Evolutionary conservation across 2,329 filamentous ascomycete species (phyloP).

Genomic region (Aspergillus arachidicola): DNA sequence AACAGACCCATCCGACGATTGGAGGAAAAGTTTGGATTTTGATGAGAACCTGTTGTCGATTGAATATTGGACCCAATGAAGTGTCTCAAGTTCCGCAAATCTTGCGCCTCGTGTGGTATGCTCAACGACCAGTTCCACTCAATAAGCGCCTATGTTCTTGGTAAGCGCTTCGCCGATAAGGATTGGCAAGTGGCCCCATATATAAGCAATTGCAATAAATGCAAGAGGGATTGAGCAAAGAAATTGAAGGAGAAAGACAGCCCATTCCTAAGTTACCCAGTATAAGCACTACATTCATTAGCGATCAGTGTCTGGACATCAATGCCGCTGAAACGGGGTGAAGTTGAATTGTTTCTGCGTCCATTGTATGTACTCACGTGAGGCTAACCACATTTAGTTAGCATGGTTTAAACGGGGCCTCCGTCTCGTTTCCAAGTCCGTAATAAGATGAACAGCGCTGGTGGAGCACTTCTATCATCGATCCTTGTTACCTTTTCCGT

Average conservation of each 20-base stretch:
- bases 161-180: constrained; percentile 35
- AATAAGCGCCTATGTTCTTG: constrained; percentile 37
- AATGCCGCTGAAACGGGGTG: neutral
- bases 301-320: neutral
- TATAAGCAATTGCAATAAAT: neutral
- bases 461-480: neutral
- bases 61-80: constrained; percentile 29
- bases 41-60: constrained; percentile 18
- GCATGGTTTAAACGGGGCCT: neutral
- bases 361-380: constrained; percentile 9
- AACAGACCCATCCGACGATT: constrained; percentile 24
- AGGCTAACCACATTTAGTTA: neutral
- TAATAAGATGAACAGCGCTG: neutral
- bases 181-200: neutral
- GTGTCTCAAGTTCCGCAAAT: constrained; percentile 19
- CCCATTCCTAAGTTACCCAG: neutral
- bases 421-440: neutral
- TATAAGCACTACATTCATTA: neutral
- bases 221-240: neutral
- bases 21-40: constrained; percentile 24
- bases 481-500: neutral
- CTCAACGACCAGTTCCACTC: constrained; percentile 28
- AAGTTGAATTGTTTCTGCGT: neutral
- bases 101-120: constrained; percentile 14
- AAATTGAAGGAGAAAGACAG: neutral